Conservation (phyloP, 176 grass and related monocot species). For the Alloteropsis semialata region DNA sequence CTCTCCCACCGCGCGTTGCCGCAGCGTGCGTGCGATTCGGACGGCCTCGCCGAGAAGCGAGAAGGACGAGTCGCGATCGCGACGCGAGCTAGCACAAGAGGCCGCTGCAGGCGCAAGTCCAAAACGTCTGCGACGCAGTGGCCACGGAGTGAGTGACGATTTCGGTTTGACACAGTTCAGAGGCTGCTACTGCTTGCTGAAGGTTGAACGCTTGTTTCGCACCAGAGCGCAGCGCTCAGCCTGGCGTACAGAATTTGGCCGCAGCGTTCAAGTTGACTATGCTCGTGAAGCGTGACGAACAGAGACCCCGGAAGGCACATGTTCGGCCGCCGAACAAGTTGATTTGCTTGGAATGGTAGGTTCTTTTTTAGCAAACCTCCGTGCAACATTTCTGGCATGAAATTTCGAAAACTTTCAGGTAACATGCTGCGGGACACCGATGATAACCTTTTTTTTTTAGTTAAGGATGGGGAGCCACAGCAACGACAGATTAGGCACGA, state of each 20-base stretch:
- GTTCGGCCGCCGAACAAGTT: not conserved
- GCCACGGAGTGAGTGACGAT: not conserved
- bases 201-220: too few species aligned
- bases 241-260: not conserved
- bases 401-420: too few species aligned
- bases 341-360: not conserved
- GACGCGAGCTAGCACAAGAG: not conserved
- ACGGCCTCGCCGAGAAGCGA: not conserved
- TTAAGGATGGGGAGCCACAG: too few species aligned
- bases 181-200: not conserved
- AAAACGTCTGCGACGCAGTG: not conserved
- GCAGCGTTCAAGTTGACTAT: not conserved
- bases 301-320: not conserved
- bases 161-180: not conserved
- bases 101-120: not conserved
- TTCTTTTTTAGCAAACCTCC: too few species aligned
- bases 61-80: not conserved
- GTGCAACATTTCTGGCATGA: too few species aligned
- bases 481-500: too few species aligned
- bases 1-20: not conserved
- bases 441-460: too few species aligned
- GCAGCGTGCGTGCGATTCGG: not conserved
- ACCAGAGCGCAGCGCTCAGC: too few species aligned
- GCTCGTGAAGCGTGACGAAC: not conserved
- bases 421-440: too few species aligned